Conservation (phyloP, 208 protist genomes). For the Leishmania major region DNA sequence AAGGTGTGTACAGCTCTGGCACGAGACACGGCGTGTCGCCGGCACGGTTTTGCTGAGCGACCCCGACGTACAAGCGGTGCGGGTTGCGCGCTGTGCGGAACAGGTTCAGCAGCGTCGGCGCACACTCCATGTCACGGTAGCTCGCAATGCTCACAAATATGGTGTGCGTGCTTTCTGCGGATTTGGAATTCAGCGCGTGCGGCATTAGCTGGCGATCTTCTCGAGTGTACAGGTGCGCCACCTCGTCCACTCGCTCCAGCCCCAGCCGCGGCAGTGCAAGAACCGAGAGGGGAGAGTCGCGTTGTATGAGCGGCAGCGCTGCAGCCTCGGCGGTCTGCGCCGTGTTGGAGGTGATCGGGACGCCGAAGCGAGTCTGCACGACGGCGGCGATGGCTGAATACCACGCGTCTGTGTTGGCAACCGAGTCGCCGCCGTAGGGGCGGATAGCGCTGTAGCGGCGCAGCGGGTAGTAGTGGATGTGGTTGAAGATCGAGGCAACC, state of each 20-base stretch:
- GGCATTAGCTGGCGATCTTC: constrained; percentile 19
- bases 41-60: constrained; percentile 74
- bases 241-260: constrained; percentile 9
- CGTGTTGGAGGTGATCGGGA: not conserved
- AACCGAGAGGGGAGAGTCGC: constrained; percentile 14
- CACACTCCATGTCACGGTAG: constrained; percentile 88
- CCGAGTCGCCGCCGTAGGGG: constrained; percentile 37
- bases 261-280: constrained; percentile 19
- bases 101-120: constrained; percentile 75
- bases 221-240: constrained; percentile 16
- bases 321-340: not conserved
- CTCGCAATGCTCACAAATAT: constrained; percentile 92
- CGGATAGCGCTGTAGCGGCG: constrained; percentile 42
- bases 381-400: constrained; percentile 44
- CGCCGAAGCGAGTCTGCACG: constrained; percentile 28
- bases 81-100: constrained; percentile 64
- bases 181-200: constrained; percentile 9
- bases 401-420: constrained; percentile 43
- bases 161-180: constrained; percentile 29
- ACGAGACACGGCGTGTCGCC: constrained; percentile 54
- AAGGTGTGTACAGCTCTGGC: constrained; percentile 29
- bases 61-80: constrained; percentile 78
- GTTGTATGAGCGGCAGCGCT: not conserved
- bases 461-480: constrained; percentile 58
- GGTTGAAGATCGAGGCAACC: constrained; percentile 44